phyloP scores from a whole-genome alignment of 768 basidiomycete species.

The Lactarius psammicola region DNA sequence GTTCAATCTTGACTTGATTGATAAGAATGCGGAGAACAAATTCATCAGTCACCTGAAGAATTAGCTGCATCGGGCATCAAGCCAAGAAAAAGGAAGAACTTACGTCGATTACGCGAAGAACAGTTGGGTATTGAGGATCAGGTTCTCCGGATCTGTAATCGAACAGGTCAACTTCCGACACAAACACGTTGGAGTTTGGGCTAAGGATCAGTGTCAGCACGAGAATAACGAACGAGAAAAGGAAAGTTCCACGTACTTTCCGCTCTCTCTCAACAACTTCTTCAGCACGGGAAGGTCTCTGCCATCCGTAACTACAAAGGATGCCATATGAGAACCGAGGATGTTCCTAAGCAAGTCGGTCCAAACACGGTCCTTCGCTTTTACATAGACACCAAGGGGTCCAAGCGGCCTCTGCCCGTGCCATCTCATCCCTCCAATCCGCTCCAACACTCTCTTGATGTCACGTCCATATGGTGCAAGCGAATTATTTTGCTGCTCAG shows the following conservation, averaged over 20 bases:
- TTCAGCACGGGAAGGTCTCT: constrained; percentile 60
- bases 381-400: constrained; percentile 78
- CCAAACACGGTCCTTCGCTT: constrained; percentile 68
- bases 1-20: constrained; percentile 71
- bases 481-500: constrained; percentile 53
- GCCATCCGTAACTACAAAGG: constrained; percentile 73
- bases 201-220: constrained; percentile 36
- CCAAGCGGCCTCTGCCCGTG: constrained; percentile 65
- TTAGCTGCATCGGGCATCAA: not conserved
- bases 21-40: constrained; percentile 80
- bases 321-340: constrained; percentile 55
- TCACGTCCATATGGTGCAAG: constrained; percentile 61
- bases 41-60: constrained; percentile 64
- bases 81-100: constrained; percentile 29
- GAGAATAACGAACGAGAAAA: not conserved
- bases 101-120: constrained; percentile 81
- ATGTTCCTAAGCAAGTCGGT: constrained; percentile 61
- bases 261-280: constrained; percentile 50
- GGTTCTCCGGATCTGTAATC: constrained; percentile 79
- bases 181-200: constrained; percentile 51
- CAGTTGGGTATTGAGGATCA: constrained; percentile 57
- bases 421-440: constrained; percentile 56
- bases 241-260: constrained; percentile 54
- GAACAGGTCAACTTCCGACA: constrained; percentile 72
- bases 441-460: constrained; percentile 55